A percentile compares a stretch with the other conserved stretches of the same genome.
phyloP scores from a whole-genome alignment of 2,329 filamentous ascomycete species.

The Verticillium zaregamsianum region DNA sequence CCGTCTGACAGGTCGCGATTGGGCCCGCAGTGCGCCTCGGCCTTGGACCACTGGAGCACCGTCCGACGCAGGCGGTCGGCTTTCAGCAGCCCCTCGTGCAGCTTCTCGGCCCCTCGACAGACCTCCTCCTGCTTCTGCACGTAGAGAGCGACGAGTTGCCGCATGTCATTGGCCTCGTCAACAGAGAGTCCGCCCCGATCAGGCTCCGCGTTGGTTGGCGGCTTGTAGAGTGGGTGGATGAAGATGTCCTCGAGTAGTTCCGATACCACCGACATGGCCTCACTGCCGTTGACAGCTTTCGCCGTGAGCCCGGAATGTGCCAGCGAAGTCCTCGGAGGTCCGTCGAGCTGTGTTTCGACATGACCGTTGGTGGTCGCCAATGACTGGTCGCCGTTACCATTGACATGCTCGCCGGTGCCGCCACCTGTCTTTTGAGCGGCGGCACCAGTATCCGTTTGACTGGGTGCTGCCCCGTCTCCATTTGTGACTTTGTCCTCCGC shows the following conservation, averaged over 20 bases:
- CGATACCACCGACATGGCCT: conserved; percentile 8
- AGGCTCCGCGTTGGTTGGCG: conserved; percentile 56
- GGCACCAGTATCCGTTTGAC: neutral
- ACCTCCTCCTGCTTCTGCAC: conserved; percentile 86
- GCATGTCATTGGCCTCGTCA: conserved; percentile 72
- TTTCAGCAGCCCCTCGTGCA: conserved; percentile 67
- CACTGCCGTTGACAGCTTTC: conserved; percentile 5
- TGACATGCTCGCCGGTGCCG: neutral
- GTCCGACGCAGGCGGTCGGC: conserved; percentile 68
- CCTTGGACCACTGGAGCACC: conserved; percentile 72
- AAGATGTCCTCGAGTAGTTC: conserved; percentile 40
- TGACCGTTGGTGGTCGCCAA: conserved; percentile 1
- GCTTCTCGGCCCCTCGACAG: conserved; percentile 61
- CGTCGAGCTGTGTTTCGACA: neutral
- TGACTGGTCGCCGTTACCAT: neutral
- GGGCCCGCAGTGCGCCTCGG: conserved; percentile 65
- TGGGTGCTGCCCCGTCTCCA: neutral
- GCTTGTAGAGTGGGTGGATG: conserved; percentile 71
- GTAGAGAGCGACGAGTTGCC: conserved; percentile 68
- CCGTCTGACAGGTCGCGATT: conserved; percentile 78
- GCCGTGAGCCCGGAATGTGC: neutral
- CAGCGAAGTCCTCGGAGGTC: neutral
- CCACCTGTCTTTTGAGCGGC: conserved; percentile 9
- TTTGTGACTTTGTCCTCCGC: neutral
- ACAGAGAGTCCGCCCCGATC: conserved; percentile 71